Evolutionary conservation across 2,329 filamentous ascomycete genomes (phyloP).

Genomic region (Metarhizium sp.): DNA sequence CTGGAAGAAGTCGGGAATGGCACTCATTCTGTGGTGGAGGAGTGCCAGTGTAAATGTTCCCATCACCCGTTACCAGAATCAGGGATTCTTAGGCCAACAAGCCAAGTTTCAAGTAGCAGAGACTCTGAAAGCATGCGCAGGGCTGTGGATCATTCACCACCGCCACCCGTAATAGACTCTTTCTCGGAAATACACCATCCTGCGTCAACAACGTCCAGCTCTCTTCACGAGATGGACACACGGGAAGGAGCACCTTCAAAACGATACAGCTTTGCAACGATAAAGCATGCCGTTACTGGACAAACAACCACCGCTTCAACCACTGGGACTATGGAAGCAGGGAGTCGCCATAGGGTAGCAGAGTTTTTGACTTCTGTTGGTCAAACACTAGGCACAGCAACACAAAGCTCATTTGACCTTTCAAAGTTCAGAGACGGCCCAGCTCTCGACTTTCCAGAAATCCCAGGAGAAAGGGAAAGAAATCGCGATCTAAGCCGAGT

Average conservation of each 20-base stretch:
- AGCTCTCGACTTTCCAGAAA: constrained; percentile 42
- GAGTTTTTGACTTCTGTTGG: constrained; percentile 31
- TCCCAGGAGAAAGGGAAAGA: constrained; percentile 38
- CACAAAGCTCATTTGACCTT: constrained; percentile 37
- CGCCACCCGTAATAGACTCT: background rate
- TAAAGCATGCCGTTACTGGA: background rate
- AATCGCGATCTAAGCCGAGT: constrained; percentile 23
- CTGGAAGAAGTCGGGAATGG: constrained; percentile 11
- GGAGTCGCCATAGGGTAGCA: constrained; percentile 32
- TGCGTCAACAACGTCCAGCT: background rate
- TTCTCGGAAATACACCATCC: background rate
- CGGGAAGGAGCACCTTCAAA: background rate
- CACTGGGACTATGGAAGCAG: constrained; percentile 2
- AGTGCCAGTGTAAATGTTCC: constrained; percentile 9
- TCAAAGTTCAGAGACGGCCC: constrained; percentile 36
- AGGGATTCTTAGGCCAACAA: background rate
- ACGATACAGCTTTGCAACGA: background rate
- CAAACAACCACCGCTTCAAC: background rate
- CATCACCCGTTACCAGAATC: constrained; percentile 3
- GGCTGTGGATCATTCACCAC: background rate
- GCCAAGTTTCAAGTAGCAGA: background rate
- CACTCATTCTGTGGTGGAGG: background rate
- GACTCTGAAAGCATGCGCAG: background rate
- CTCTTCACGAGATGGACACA: background rate
- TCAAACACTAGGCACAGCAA: constrained; percentile 36